Conservation (phyloP, 164 flowering plant genomes). For the Macadamia tetraphylla region DNA sequence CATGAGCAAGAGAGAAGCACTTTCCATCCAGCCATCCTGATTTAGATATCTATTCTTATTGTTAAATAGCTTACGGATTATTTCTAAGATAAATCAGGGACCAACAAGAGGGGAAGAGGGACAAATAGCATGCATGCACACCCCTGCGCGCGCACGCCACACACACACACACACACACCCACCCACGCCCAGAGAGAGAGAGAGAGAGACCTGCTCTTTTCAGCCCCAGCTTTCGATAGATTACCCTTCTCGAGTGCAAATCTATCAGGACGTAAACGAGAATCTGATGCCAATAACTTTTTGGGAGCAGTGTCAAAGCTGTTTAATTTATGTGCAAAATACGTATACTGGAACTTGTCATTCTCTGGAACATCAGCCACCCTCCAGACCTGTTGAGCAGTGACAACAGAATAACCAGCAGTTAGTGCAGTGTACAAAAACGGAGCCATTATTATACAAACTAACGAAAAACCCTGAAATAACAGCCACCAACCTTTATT, state of each 20-base stretch:
- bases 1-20: not conserved
- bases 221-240: conserved; percentile 61
- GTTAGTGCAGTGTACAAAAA: not conserved
- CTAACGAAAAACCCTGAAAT: not conserved
- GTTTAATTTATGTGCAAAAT: conserved; percentile 80
- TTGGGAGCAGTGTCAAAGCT: conserved; percentile 84
- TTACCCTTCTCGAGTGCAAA: conserved; percentile 82
- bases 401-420: not conserved
- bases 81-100: not conserved
- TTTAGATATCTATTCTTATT: not conserved
- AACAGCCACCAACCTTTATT: too few relatives aligned
- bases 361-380: conserved; percentile 56
- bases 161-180: too few relatives aligned
- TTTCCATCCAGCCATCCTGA: not conserved
- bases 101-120: too few relatives aligned
- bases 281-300: conserved; percentile 75
- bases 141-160: too few relatives aligned
- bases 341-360: conserved; percentile 78
- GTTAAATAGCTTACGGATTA: not conserved
- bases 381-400: conserved; percentile 54
- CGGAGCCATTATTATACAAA: not conserved
- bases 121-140: not conserved
- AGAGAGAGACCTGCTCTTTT: conserved; percentile 62
- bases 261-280: conserved; percentile 88
- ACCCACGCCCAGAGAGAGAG: conserved; percentile 6